Base-by-base conservation (phyloP, 2,329 filamentous ascomycete species). In the Claviceps quebecensis region DNA sequence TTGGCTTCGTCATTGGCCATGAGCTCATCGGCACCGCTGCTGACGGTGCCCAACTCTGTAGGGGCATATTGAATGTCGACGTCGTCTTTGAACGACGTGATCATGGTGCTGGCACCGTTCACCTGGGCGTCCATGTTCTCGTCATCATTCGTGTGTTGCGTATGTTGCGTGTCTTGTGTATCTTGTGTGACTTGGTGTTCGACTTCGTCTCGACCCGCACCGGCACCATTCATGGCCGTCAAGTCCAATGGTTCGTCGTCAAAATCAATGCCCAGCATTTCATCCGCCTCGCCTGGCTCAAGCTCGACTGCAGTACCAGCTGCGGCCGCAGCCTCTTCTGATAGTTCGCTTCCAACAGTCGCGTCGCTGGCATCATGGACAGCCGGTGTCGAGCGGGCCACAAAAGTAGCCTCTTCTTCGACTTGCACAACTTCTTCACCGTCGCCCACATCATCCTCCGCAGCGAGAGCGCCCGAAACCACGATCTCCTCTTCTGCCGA, bases 51-150 rank as follows among this genome's bases (percentile, higher is more conserved):
- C 11, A 37, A 8, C 29, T 41, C 49, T 38, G 14, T 47, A 38
- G 43, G 38, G 13, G 34, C 49, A 23, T 36, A 37, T 51, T 23
- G 61, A 66, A 63, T 63, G 56, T 65, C 61, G 53, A 64, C 63
- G 52, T 65, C 64, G 58, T 65, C 66, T 52, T 57, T 48, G 16
- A 47, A 8, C 13, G 47, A 47, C 34, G 44, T 40, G 8, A 48
- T 54, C 23, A 29, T 50, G 9, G 50, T 52, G 19, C 45, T 52
- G 7, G 23, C 48, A 41, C 51, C 51, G 14, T 46, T 34, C 16
- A 23, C 44, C 11, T 13, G 41, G 17, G 37, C 43, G n/a, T 8
- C 19, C 8, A 45, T 37, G 4, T 23, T 23, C 14, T 38, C 49
- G 9, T 34, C 9, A 34, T 34, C 29, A 11, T 34, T 34, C 9